A percentile compares a stretch with the other conserved stretches of the same genome.
Evolutionary conservation across 2,329 filamentous ascomycete genomes (phyloP).

Genomic region (Malbranchea zuffiana): DNA sequence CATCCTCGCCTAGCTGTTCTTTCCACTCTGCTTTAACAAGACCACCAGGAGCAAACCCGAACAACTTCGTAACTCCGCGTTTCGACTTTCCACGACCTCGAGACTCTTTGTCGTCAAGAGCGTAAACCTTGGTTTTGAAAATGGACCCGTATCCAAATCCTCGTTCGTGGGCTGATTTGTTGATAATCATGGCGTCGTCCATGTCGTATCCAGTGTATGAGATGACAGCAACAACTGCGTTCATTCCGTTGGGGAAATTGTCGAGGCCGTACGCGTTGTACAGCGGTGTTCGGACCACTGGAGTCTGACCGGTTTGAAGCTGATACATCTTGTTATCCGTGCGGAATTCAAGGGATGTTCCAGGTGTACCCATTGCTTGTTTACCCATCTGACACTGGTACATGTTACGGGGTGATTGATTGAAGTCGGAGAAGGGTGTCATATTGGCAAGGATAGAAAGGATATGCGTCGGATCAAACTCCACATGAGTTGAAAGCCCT

Average conservation of each 20-base stretch:
- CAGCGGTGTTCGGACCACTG: conserved; percentile 78
- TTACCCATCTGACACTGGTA: conserved; percentile 99
- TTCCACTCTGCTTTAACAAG: conserved; percentile 60
- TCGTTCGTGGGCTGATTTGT: conserved; percentile 91
- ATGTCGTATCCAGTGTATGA: conserved; percentile 99
- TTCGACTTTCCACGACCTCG: conserved; percentile 53
- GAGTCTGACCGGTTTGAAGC: conserved; percentile 90
- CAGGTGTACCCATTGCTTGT: conserved; percentile 96
- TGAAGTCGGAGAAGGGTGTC: conserved; percentile 98
- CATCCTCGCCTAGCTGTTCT: conserved; percentile 71
- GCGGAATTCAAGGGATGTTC: conserved; percentile 69
- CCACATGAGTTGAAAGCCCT: conserved; percentile 86
- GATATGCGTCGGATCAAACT: conserved; percentile 90
- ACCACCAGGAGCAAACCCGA: conserved; percentile 76
- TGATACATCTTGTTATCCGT: conserved; percentile 97
- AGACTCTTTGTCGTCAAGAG: conserved; percentile 65
- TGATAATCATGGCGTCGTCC: conserved; percentile 99
- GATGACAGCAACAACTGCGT: conserved; percentile 92
- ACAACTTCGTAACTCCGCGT: conserved; percentile 66
- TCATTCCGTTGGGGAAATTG: conserved; percentile 95
- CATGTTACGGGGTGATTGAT: conserved; percentile 98
- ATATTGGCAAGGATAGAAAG: conserved; percentile 96
- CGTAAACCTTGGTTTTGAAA: conserved; percentile 93
- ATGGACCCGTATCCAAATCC: conserved; percentile 93
- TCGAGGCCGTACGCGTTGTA: conserved; percentile 96